These are phyloP conservation scores for Plectranthus barbatus DNA, from an alignment of 257 asterid species.

Conservation along the genomic window DNA sequence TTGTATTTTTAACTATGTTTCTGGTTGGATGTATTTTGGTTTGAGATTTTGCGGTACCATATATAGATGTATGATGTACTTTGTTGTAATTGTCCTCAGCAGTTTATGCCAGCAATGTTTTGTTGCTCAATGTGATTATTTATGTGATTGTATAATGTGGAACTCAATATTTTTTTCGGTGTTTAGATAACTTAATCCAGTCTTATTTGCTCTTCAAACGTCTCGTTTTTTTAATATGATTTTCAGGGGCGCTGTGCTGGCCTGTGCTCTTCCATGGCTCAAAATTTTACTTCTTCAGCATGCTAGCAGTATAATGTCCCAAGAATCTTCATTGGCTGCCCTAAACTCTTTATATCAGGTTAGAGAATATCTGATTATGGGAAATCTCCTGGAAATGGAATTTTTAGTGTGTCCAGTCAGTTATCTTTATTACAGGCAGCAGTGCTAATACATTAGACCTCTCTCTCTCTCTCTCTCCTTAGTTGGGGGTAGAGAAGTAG, in stretches of 20 bases:
- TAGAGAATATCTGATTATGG: constrained; percentile 1
- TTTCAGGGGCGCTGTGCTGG: constrained; percentile 81
- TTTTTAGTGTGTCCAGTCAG: neutral
- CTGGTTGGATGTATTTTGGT: neutral
- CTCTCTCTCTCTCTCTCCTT: too few species aligned
- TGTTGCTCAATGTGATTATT: neutral
- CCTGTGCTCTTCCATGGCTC: constrained; percentile 95
- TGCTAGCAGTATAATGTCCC: constrained; percentile 79
- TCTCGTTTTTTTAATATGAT: neutral
- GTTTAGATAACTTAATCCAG: neutral
- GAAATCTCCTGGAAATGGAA: neutral
- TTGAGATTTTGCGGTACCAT: neutral
- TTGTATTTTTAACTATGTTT: neutral
- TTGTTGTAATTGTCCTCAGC: neutral
- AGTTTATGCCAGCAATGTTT: neutral
- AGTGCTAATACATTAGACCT: too few species aligned
- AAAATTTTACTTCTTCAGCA: constrained; percentile 78
- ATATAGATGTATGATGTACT: neutral
- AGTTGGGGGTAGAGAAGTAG: too few species aligned
- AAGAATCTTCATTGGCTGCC: constrained; percentile 70
- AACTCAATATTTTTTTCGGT: neutral
- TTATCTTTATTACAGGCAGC: neutral
- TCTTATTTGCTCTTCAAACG: neutral
- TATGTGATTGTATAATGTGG: neutral
- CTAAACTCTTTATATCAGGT: constrained; percentile 90